These are phyloP conservation scores for Trichoderma koningii DNA, from an alignment of 2,329 filamentous ascomycete species.

Conservation along the genomic window DNA sequence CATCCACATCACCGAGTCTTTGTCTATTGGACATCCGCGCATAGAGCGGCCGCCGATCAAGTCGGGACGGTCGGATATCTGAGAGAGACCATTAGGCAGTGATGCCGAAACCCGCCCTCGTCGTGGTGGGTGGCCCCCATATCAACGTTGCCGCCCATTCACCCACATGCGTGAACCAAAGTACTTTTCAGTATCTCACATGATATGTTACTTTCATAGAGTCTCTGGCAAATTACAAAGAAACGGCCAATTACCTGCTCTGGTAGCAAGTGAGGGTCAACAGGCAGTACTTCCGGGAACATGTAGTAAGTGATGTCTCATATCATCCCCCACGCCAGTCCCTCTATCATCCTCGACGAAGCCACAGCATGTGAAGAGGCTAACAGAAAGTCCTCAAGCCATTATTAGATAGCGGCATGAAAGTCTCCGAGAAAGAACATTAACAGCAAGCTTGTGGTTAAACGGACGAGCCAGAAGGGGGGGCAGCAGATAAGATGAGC, in stretches of 20 bases:
- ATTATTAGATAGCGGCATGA: not conserved
- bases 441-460: not conserved
- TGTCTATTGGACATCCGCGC: not conserved
- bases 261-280: not conserved
- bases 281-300: not conserved
- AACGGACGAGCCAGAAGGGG: not conserved
- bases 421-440: not conserved
- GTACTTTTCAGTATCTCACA: too few relatives aligned
- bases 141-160: not conserved
- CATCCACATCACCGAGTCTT: not conserved
- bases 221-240: not conserved
- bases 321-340: not conserved
- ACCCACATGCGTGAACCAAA: not conserved
- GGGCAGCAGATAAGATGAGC: slow-evolving; percentile 13
- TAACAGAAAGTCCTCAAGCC: not conserved
- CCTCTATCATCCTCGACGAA: not conserved
- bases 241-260: not conserved
- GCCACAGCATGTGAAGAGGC: not conserved
- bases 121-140: not conserved
- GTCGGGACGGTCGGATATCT: not conserved
- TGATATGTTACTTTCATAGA: too few relatives aligned
- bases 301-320: not conserved
- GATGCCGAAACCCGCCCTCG: not conserved
- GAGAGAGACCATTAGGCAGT: not conserved
- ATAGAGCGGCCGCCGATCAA: not conserved